phyloP scores from a whole-genome alignment of 2,329 filamentous ascomycete species.

The Sclerotinia glacialis region DNA sequence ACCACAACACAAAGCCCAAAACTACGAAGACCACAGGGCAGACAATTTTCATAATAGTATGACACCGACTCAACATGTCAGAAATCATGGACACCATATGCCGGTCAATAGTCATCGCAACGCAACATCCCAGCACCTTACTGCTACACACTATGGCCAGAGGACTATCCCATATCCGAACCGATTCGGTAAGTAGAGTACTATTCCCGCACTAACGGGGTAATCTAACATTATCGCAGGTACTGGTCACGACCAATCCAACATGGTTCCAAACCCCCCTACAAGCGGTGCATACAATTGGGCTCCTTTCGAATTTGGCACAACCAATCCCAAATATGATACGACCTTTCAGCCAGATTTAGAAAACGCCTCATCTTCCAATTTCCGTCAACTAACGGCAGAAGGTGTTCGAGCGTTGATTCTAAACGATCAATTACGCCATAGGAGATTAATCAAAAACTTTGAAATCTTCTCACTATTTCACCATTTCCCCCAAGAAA shows the following conservation, averaged over 20 bases:
- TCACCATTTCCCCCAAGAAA: background rate
- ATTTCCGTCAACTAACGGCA: accelerated
- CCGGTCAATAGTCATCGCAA: background rate
- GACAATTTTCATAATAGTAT: background rate
- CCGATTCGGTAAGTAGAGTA: background rate
- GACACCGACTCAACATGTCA: background rate
- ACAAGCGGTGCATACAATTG: background rate
- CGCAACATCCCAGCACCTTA: background rate
- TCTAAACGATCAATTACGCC: background rate
- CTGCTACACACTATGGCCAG: background rate
- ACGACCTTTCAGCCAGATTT: background rate
- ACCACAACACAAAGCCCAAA: background rate
- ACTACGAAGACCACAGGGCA: background rate
- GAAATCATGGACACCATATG: background rate
- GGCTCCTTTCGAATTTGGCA: background rate
- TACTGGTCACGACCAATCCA: background rate
- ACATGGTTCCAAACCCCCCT: background rate
- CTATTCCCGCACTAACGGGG: background rate
- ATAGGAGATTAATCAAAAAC: background rate
- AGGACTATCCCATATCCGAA: background rate
- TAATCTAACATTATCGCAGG: background rate
- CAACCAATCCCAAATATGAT: background rate
- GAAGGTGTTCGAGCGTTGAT: background rate
- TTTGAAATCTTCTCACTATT: background rate
- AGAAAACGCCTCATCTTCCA: background rate